Evolutionary conservation across 805 yeast species (phyloP).

Genomic region (Spathaspora hagerdaliae): DNA sequence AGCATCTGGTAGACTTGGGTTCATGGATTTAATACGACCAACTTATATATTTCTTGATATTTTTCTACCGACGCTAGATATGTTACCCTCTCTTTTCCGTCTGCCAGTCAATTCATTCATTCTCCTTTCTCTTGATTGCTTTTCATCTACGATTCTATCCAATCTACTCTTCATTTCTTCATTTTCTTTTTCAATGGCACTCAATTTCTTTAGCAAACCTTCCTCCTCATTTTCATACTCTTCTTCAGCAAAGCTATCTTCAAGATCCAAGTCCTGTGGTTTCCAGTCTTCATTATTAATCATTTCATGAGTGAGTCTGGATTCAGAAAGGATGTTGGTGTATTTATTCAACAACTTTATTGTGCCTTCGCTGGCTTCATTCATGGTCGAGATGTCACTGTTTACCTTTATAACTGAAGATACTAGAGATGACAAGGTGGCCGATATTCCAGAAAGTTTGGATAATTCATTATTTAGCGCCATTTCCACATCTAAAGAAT

Average conservation of each 20-base stretch:
- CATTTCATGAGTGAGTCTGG: slow-evolving; percentile 49
- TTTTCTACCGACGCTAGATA: no score
- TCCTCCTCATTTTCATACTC: slow-evolving; percentile 20
- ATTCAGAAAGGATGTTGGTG: slow-evolving; percentile 60
- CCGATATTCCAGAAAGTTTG: slow-evolving; percentile 29
- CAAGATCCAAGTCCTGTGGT: slow-evolving; percentile 8
- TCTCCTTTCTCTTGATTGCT: neutral
- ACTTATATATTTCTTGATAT: no score
- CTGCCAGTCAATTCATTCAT: slow-evolving; percentile 9
- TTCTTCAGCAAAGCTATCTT: slow-evolving; percentile 14
- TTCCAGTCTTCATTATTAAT: slow-evolving; percentile 42
- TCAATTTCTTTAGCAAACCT: slow-evolving; percentile 20
- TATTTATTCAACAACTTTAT: slow-evolving; percentile 49
- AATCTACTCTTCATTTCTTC: slow-evolving; percentile 15
- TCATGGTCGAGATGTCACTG: slow-evolving; percentile 25
- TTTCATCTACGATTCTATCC: slow-evolving; percentile 12
- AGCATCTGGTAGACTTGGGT: no score
- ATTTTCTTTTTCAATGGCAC: slow-evolving; percentile 25
- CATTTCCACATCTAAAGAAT: neutral
- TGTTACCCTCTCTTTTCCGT: slow-evolving; percentile 16
- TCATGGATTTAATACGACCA: no score
- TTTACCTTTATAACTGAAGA: slow-evolving; percentile 10
- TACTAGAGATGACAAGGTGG: slow-evolving; percentile 23
- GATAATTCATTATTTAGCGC: slow-evolving; percentile 28
- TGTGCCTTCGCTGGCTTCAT: slow-evolving; percentile 36